phyloP scores from a whole-genome alignment of 1,139 yeast genomes.

The Pneumocystis oryctolagi region DNA sequence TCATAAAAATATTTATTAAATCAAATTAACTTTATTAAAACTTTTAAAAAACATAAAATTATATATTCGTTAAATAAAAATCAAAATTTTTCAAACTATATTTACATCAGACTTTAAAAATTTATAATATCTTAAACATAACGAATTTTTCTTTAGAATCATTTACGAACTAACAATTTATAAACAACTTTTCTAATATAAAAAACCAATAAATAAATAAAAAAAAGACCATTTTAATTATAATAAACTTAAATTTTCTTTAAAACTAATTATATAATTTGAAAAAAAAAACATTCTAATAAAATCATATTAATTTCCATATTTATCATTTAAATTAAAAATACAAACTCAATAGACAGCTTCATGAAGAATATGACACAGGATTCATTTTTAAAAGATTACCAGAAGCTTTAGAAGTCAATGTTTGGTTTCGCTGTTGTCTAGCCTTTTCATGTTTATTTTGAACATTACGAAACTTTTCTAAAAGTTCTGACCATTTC shows the following conservation, averaged over 20 bases:
- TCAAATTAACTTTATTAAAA: too few species aligned
- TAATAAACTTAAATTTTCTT: background rate
- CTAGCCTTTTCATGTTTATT: slow-evolving; percentile 34
- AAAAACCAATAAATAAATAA: background rate
- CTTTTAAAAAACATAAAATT: too few species aligned
- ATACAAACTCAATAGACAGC: background rate
- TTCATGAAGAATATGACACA: background rate
- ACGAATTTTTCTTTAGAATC: background rate
- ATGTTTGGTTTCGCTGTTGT: background rate
- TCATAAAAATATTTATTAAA: too few species aligned
- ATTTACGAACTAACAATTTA: background rate
- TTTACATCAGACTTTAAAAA: background rate
- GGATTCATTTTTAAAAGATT: background rate
- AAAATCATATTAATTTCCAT: background rate
- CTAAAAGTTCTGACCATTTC: slow-evolving; percentile 43
- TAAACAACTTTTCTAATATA: background rate
- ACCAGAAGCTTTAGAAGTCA: background rate
- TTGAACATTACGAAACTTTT: slow-evolving; percentile 47
- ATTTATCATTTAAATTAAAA: background rate
- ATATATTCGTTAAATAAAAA: too few species aligned
- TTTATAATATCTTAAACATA: background rate
- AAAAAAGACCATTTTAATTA: background rate
- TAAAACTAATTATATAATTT: background rate
- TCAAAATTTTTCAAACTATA: too few species aligned
- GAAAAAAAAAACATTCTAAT: background rate